Evolutionary conservation across 345 rosid genomes (phyloP).

Genomic region (Populus alba): DNA sequence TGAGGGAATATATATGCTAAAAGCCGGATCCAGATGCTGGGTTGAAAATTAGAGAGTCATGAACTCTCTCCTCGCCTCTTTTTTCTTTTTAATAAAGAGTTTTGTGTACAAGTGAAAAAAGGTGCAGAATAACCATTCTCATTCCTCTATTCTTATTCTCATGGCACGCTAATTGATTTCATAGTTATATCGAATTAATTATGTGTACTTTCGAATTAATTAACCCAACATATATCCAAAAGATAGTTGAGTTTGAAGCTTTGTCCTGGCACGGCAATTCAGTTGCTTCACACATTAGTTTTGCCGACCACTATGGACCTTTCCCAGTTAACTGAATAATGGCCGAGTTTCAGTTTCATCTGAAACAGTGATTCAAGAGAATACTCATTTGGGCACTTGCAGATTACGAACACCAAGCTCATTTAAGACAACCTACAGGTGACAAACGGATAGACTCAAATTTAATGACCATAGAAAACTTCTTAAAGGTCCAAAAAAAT

Average conservation of each 20-base stretch:
- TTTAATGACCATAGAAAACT: too few relatives aligned
- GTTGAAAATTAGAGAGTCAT: neutral
- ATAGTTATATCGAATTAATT: too few relatives aligned
- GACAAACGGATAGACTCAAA: too few relatives aligned
- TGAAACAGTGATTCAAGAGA: neutral
- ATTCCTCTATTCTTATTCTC: too few relatives aligned
- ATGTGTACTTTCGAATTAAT: too few relatives aligned
- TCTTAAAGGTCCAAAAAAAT: too few relatives aligned
- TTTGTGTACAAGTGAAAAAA: neutral
- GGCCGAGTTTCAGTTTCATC: neutral
- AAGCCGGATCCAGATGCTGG: conserved; percentile 6
- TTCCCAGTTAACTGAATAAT: neutral
- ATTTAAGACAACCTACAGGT: neutral
- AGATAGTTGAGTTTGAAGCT: neutral
- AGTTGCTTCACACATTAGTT: neutral
- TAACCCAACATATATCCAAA: neutral
- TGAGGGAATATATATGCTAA: conserved; percentile 6
- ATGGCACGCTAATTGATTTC: too few relatives aligned
- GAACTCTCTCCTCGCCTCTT: neutral
- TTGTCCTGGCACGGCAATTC: neutral
- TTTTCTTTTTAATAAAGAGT: neutral
- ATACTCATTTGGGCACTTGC: neutral
- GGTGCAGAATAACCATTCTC: too few relatives aligned
- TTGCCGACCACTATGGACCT: neutral
- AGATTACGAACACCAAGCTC: neutral